Percentiles rank a stretch among this genome's conserved stretches.
Conservation (phyloP, 1,284 basidiomycete species). For the Lignosus rhinocerotis region DNA sequence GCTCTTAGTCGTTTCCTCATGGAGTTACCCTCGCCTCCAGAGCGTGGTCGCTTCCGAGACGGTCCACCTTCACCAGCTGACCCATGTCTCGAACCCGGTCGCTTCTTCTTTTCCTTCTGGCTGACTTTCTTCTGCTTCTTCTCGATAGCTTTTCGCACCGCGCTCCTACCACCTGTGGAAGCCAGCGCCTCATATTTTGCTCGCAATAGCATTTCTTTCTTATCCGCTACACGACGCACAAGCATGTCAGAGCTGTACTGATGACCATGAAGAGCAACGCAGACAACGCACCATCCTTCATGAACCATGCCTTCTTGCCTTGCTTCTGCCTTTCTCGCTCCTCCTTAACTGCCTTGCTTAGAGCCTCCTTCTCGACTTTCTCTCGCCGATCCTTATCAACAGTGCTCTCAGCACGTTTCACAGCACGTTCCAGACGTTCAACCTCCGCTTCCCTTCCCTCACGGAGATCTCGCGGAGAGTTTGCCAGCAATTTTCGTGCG, state of each 20-base stretch:
- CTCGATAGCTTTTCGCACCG: constrained; percentile 86
- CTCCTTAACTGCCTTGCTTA: constrained; percentile 59
- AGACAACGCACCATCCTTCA: constrained; percentile 75
- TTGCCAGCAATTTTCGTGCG: constrained; percentile 66
- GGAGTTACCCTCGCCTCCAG: constrained; percentile 3
- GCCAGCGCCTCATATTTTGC: constrained; percentile 80
- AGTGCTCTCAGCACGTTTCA: constrained; percentile 77
- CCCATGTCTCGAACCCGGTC: constrained; percentile 51
- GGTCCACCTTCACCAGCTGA: constrained; percentile 1
- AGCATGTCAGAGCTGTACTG: neutral
- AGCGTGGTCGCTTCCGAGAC: constrained; percentile 13
- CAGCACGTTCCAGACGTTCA: constrained; percentile 70
- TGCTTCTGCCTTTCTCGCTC: constrained; percentile 71
- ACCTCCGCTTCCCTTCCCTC: constrained; percentile 72
- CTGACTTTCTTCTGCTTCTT: constrained; percentile 86
- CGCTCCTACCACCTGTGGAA: constrained; percentile 70
- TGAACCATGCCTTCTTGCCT: constrained; percentile 85
- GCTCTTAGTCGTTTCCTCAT: constrained; percentile 13
- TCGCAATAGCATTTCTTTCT: constrained; percentile 70
- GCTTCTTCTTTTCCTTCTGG: constrained; percentile 87
- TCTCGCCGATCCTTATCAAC: constrained; percentile 78
- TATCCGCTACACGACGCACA: constrained; percentile 57
- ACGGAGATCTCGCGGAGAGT: constrained; percentile 66
- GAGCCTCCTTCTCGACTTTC: constrained; percentile 65
- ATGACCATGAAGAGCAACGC: neutral